Percentiles rank a stretch among this genome's conserved stretches.
These are phyloP conservation scores for Sporothrix variecibatus DNA, from an alignment of 2,329 filamentous ascomycete genomes.

Conservation along the genomic window DNA sequence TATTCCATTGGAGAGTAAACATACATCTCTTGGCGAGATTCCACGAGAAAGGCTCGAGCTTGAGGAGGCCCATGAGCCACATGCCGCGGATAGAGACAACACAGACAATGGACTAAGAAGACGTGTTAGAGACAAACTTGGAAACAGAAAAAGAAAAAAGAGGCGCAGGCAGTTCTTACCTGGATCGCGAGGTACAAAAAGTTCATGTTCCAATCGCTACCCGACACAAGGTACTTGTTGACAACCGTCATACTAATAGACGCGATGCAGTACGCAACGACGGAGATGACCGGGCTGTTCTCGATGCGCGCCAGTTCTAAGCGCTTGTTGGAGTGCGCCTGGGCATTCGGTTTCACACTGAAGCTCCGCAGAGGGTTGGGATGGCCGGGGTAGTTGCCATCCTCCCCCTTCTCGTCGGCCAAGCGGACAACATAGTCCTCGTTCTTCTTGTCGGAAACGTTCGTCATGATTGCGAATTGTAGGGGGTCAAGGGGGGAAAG, in stretches of 20 bases:
- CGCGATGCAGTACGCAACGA: conserved; percentile 87
- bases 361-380: conserved; percentile 41
- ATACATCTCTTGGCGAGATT: conserved; percentile 92
- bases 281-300: conserved; percentile 77
- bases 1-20: conserved; percentile 37
- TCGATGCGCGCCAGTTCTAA: conserved; percentile 54
- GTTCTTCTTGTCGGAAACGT: conserved; percentile 88
- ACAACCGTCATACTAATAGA: conserved; percentile 99
- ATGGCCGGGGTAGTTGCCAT: conserved; percentile 45
- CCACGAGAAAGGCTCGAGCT: conserved; percentile 75
- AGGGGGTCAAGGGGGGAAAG: neutral
- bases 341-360: neutral
- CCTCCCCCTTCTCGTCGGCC: conserved; percentile 29
- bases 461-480: conserved; percentile 30
- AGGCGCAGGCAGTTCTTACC: conserved; percentile 50
- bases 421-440: conserved; percentile 75
- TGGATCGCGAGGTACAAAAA: conserved; percentile 93
- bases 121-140: neutral
- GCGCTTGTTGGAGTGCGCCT: neutral
- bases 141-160: neutral
- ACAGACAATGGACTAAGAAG: conserved; percentile 77
- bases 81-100: conserved; percentile 79
- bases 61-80: conserved; percentile 78
- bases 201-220: conserved; percentile 89
- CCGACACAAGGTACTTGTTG: conserved; percentile 97